Evolutionary conservation across 176 grass and related monocot species (phyloP), one percentile per base, ranked within the genome.

Genomic region (Secale cereale): DNA sequence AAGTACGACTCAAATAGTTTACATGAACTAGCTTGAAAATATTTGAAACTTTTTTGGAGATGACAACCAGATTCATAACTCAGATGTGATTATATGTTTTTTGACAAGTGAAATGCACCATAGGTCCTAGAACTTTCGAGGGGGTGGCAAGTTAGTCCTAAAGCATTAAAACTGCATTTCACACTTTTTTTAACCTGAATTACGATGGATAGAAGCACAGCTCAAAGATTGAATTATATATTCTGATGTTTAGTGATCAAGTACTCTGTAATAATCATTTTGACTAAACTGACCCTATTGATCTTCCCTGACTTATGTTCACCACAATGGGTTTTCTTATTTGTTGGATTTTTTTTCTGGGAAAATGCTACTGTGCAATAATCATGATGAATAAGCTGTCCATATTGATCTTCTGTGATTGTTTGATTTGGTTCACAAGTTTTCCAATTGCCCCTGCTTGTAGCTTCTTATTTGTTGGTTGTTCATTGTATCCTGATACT

Each of bases 401-500:
- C 22, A 19, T 36, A 22, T 36, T 36, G 17, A 36, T 69, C 29
- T 5, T 69, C 0, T 69, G 31, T 36, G 19, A 69, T 69, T 36
- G 19, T 36, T 36, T 31, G 10, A 27, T 69, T 69, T 69, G 65
- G 19, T 69, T 22, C 65, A 33, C 64, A 32, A 20, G 29, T 67
- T 35, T 68, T 81, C 17, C 5, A 12, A 1, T 62, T 11, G 6
- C 46, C 72, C 8, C 29, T 76, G 33, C 35, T 85, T 54, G 17
- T 5, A 57, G 68, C 56, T 17, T 41, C 77, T 59, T 59, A 13
- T 28, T 63, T 83, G 61, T 10, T 43, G 31, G 59, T 52, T 87
- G 20, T 83, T 80, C 26, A 56, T 71, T 90, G 59, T 48, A 61
- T 70, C 20, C 17, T 87, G 26, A n/a, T 46, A 46, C 3, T 27